Percentiles rank a stretch among this genome's conserved stretches.
Conservation (phyloP, 192 early-diverging fungal genomes). For the Spizellomyces punctatus region DNA sequence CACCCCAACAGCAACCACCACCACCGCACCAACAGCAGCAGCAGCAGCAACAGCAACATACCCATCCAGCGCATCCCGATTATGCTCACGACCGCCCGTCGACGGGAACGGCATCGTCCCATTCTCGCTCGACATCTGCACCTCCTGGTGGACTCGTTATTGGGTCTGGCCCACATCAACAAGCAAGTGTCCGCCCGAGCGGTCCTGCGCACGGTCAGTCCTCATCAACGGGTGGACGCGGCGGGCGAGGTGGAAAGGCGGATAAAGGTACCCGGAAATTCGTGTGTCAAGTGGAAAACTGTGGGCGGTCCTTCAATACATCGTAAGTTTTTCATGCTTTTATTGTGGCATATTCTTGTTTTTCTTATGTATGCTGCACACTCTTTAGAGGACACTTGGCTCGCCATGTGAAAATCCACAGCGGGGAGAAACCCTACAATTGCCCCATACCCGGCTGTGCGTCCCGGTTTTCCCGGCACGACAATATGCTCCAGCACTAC, state of each 20-base stretch:
- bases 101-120: background rate
- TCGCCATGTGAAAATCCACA: constrained; percentile 32
- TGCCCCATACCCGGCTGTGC: constrained; percentile 36
- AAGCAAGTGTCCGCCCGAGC: background rate
- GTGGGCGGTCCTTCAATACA: background rate
- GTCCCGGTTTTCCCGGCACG: constrained; percentile 35
- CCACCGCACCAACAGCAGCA: background rate
- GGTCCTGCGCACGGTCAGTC: background rate
- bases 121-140: background rate
- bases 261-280: constrained; percentile 10
- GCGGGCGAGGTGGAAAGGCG: background rate
- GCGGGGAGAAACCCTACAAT: constrained; percentile 34
- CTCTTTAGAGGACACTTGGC: constrained; percentile 35
- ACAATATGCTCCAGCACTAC: constrained; percentile 44
- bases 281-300: background rate
- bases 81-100: background rate
- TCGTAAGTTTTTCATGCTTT: constrained; percentile 1
- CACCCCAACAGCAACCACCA: no score
- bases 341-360: background rate
- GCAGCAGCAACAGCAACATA: background rate
- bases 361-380: no score
- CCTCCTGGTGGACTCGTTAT: background rate
- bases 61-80: background rate
- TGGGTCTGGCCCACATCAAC: background rate
- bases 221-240: no score